Evolutionary conservation across 1,284 basidiomycete genomes (phyloP).

Genomic region (Ganoderma multipileum): DNA sequence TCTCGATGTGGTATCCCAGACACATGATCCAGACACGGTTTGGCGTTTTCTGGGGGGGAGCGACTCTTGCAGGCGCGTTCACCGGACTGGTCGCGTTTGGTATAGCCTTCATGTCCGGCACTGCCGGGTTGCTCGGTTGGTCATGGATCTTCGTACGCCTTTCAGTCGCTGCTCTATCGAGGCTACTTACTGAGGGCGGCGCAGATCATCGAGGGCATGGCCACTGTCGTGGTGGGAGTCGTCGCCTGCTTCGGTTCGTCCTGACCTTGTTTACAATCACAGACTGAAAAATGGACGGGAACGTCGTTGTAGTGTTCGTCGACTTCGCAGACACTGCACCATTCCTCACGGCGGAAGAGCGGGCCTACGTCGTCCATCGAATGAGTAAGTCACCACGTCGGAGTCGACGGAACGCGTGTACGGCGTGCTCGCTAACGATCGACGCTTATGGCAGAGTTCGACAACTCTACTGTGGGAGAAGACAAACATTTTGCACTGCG

Average conservation of each 20-base stretch:
- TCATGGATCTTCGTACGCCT: slow-evolving; percentile 52
- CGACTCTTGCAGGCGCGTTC: slow-evolving; percentile 42
- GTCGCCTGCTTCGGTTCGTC: slow-evolving; percentile 52
- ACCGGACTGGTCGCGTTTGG: slow-evolving; percentile 47
- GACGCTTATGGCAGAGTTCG: neutral
- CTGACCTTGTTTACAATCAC: neutral
- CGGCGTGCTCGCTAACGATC: neutral
- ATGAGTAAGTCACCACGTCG: slow-evolving; percentile 52
- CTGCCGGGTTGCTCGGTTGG: slow-evolving; percentile 47
- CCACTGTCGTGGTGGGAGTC: slow-evolving; percentile 57
- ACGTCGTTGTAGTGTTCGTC: slow-evolving; percentile 48
- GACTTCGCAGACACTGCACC: slow-evolving; percentile 62
- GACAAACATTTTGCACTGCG: slow-evolving; percentile 63
- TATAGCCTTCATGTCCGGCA: slow-evolving; percentile 49
- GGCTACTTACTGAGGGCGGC: neutral
- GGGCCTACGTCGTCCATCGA: slow-evolving; percentile 60
- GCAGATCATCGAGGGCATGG: slow-evolving; percentile 63
- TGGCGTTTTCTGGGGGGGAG: slow-evolving; percentile 43
- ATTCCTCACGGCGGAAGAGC: slow-evolving; percentile 66
- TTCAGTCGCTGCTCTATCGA: neutral
- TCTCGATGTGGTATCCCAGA: slow-evolving; percentile 42
- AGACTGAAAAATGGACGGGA: neutral
- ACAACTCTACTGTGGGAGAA: slow-evolving; percentile 41
- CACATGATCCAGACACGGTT: slow-evolving; percentile 40
- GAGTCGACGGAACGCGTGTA: neutral